phyloP scores from a whole-genome alignment of 495 filamentous ascomycete species.

The Podospora bellae-mahoneyi region DNA sequence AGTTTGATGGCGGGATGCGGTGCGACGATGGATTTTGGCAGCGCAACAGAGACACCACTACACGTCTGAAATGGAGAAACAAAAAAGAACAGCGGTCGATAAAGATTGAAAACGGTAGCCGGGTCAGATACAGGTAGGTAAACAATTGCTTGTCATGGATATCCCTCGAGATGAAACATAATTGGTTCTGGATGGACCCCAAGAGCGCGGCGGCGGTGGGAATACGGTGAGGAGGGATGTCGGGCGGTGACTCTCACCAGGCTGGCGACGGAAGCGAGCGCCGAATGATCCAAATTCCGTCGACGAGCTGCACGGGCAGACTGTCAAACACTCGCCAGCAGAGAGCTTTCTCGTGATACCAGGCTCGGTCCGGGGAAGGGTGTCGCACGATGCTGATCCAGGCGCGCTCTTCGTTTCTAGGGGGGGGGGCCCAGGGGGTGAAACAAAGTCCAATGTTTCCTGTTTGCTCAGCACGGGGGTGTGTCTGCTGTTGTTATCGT shows the following conservation, averaged over 20 bases:
- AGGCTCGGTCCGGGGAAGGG: neutral
- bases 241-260: conserved; percentile 6
- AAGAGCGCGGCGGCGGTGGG: neutral
- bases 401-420: conserved; percentile 4
- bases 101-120: neutral
- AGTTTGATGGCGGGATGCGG: conserved; percentile 8
- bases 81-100: neutral
- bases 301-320: neutral
- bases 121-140: conserved; percentile 4
- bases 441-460: conserved; percentile 12
- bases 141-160: conserved; percentile 14
- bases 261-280: neutral
- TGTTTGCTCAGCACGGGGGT: neutral
- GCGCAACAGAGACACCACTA: neutral
- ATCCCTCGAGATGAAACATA: conserved; percentile 17
- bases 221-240: neutral
- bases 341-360: conserved; percentile 3
- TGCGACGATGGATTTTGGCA: neutral
- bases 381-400: conserved; percentile 11
- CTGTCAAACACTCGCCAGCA: neutral
- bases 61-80: neutral
- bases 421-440: conserved; percentile 7
- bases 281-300: neutral
- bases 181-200: conserved; percentile 8
- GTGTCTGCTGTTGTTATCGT: neutral